A percentile compares a stretch with the other conserved stretches of the same genome.
These are phyloP conservation scores for Coemansia asiatica DNA, from an alignment of 192 early-diverging fungal genomes.

Conservation along the genomic window DNA sequence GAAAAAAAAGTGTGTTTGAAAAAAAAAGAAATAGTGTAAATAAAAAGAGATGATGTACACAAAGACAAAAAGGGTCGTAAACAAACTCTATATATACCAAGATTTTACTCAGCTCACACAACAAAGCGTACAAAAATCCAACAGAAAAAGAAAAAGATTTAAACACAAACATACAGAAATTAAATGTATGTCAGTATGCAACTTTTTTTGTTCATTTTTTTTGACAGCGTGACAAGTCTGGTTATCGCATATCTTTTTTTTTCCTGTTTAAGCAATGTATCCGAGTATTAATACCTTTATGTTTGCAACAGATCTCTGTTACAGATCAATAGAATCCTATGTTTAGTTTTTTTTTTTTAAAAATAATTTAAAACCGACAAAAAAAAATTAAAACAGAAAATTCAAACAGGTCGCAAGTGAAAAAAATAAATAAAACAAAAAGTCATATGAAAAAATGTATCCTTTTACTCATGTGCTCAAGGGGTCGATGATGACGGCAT, in stretches of 20 bases:
- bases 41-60: slow-evolving; percentile 6
- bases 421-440: too few relatives aligned
- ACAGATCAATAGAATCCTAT: too few relatives aligned
- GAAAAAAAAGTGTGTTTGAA: background rate
- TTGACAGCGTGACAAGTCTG: background rate
- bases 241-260: background rate
- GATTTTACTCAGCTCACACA: background rate
- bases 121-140: background rate
- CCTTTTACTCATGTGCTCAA: too few relatives aligned
- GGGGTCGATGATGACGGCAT: too few relatives aligned
- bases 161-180: background rate
- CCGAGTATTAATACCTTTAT: too few relatives aligned
- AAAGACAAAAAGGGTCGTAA: background rate
- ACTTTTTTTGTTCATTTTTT: background rate
- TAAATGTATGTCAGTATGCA: background rate
- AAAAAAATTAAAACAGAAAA: too few relatives aligned
- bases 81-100: background rate
- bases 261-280: background rate
- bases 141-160: background rate
- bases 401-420: too few relatives aligned
- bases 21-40: slow-evolving; percentile 5
- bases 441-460: too few relatives aligned
- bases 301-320: too few relatives aligned
- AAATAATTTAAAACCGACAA: too few relatives aligned
- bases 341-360: background rate